Base-by-base conservation (phyloP, 495 filamentous ascomycete species). In the Margaritispora aquatica region DNA sequence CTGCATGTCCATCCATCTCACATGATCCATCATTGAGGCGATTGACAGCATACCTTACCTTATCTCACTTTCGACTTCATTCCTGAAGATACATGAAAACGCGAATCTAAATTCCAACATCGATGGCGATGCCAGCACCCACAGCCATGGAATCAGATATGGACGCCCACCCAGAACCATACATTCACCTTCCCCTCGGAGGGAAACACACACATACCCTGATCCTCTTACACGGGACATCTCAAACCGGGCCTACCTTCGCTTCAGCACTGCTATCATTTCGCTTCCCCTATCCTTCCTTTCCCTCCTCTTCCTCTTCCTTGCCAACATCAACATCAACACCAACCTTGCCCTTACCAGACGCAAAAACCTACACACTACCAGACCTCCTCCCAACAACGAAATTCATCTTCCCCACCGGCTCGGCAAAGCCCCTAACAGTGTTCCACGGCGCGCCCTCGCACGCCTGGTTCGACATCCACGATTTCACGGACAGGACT, bases 381-480 rank as follows among this genome's bases (percentile, higher is more conserved):
- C 24, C 26, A 11, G 9, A 20, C 19, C 10, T 52, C 36, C 23
- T 61, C 13, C 63, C 63, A 38, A 59, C 19, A 9, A 55, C 55
- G 1, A 56, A 48, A 48, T 47, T 65, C 54, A 13, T 65, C 38
- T 65, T 65, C 44, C 63, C 63, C 1, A 58, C 63, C 5, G 63
- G 63, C 4, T 7, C 26, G 4, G 50, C 19, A 2, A 58, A 55
- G 31, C 19, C 23, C 0, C 36, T 34, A 10, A 65, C 63, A 2
- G 63, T 65, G 2, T 52, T 65, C 44, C 15, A n/a, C 17, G 26
- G 50, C 11, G 20, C 8, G n/a, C 17, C 15, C 1, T 58, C 34
- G 19, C 48, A 61, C 31, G 55, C 58, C 10, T 65, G 63, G 63
- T 65, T 65, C 38, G 54, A 65, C 24, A 52, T 65, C 27, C 50